Conservation (phyloP, 306 rosid genomes). For the Arachis stenosperma region DNA sequence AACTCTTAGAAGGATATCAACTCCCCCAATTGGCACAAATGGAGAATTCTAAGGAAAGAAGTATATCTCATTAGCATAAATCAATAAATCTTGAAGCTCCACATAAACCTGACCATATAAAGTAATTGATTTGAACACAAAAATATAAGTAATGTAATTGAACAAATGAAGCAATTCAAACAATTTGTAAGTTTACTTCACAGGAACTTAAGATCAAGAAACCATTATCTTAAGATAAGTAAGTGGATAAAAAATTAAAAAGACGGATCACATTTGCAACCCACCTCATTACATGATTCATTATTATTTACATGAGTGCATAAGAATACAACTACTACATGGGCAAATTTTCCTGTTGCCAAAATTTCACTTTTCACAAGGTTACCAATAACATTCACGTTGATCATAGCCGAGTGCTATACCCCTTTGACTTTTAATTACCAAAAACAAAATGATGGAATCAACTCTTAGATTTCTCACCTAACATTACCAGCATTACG, state of each 20-base stretch:
- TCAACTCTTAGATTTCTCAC: slow-evolving; percentile 45
- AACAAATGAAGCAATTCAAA: background rate
- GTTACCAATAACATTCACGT: background rate
- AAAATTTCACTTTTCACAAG: background rate
- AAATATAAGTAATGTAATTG: too few species aligned
- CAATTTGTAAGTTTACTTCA: slow-evolving; percentile 15
- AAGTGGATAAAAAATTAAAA: background rate
- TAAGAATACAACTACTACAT: slow-evolving; percentile 8
- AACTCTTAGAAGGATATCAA: slow-evolving; percentile 73
- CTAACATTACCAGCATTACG: slow-evolving; percentile 77
- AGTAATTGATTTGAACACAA: too few species aligned
- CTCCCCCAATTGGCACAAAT: slow-evolving; percentile 76
- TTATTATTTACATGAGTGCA: slow-evolving; percentile 53
- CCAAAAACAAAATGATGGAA: slow-evolving; percentile 2
- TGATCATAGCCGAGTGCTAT: background rate
- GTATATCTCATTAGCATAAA: slow-evolving; percentile 34
- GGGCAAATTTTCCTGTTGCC: background rate
- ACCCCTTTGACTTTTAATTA: too few species aligned
- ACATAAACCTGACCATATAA: too few species aligned
- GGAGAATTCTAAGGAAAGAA: slow-evolving; percentile 69
- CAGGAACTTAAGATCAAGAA: slow-evolving; percentile 20
- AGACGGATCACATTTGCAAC: slow-evolving; percentile 34
- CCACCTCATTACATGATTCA: slow-evolving; percentile 86
- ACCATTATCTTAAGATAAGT: background rate
- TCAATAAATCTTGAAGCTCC: slow-evolving; percentile 2